phyloP scores from a whole-genome alignment of 331 rosid species.

The Dryas integrifolia region DNA sequence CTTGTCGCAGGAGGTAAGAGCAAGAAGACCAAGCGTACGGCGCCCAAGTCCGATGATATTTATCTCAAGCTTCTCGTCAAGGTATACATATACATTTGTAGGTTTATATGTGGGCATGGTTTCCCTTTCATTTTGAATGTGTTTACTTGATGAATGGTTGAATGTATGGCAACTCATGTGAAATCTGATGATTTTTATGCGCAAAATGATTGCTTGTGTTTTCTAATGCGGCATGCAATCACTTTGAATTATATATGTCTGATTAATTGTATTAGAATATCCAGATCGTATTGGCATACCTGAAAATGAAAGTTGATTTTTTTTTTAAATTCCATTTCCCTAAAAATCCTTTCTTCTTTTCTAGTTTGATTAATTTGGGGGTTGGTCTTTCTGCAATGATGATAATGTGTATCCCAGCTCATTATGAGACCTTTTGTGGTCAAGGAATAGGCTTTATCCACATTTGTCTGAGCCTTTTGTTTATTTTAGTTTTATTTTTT shows the following conservation, averaged over 20 bases:
- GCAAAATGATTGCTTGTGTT: no score
- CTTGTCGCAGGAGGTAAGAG: conserved; percentile 78
- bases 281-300: no score
- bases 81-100: conserved; percentile 8
- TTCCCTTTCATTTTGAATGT: neutral
- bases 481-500: no score
- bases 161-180: no score
- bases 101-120: neutral
- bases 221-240: no score
- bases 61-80: conserved; percentile 62
- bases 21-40: conserved; percentile 68
- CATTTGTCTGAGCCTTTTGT: conserved; percentile 33
- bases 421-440: conserved; percentile 37
- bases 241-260: no score
- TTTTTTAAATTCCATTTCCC: neutral
- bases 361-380: neutral
- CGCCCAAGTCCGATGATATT: conserved; percentile 79
- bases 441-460: conserved; percentile 25
- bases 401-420: conserved; percentile 42
- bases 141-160: neutral
- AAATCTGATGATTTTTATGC: no score
- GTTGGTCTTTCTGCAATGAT: conserved; percentile 12
- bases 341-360: neutral
- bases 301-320: neutral
- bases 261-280: no score